A percentile compares a stretch with the other conserved stretches of the same genome.
These are phyloP conservation scores for Plantago lanceolata DNA, from an alignment of 305 asterid genomes.

Conservation along the genomic window DNA sequence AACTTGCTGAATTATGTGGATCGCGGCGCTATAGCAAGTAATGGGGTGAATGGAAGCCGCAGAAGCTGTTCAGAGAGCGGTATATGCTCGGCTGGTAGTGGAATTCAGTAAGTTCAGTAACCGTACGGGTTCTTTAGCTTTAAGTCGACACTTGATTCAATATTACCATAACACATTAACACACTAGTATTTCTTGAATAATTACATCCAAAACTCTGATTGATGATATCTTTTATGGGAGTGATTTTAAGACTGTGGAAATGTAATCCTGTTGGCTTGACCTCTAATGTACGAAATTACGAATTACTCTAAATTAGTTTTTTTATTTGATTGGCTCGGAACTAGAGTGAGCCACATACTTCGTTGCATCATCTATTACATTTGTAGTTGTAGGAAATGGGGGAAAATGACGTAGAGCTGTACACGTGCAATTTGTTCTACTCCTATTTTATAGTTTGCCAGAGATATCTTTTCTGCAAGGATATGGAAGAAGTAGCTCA, in stretches of 20 bases:
- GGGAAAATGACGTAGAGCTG: not conserved
- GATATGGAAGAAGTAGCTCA: not conserved
- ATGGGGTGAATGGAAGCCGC: constrained; percentile 80
- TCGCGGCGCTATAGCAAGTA: constrained; percentile 89
- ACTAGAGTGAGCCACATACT: not conserved
- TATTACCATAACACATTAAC: not conserved
- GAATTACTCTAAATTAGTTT: not conserved
- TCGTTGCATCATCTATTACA: not conserved
- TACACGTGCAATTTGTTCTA: not conserved
- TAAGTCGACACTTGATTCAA: not conserved
- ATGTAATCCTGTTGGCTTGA: not conserved
- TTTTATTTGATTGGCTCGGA: not conserved
- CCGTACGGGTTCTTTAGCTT: not conserved
- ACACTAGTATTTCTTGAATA: not conserved
- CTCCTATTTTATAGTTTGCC: too few relatives aligned
- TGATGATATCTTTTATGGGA: not conserved
- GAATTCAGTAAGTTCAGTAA: constrained; percentile 71
- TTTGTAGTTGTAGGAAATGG: not conserved
- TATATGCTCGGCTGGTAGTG: constrained; percentile 62
- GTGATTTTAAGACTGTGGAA: not conserved
- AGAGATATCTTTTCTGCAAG: not conserved
- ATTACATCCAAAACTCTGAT: not conserved
- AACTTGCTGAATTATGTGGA: constrained; percentile 76
- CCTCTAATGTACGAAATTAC: not conserved
- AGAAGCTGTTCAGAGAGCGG: constrained; percentile 52